These are phyloP conservation scores for Botrytis medusae DNA, from an alignment of 2,329 filamentous ascomycete genomes.

Conservation along the genomic window DNA sequence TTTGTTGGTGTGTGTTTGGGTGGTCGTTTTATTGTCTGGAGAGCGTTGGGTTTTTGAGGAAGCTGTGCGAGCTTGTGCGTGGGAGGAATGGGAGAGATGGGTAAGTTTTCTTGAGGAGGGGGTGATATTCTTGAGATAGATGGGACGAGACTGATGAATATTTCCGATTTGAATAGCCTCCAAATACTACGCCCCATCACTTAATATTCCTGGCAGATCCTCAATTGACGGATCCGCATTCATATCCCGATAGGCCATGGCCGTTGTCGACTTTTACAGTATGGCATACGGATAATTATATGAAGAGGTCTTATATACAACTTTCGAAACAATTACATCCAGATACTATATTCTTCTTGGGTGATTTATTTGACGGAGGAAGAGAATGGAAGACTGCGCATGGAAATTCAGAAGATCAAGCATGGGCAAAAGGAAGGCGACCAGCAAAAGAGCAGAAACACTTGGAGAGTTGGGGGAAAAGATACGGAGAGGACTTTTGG, in stretches of 20 bases:
- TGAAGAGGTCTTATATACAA: conserved; percentile 76
- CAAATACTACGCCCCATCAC: conserved; percentile 74
- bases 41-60: conserved; percentile 76
- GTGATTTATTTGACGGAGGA: conserved; percentile 93
- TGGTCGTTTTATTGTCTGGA: conserved; percentile 77
- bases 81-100: conserved; percentile 92
- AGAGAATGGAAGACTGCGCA: conserved; percentile 83
- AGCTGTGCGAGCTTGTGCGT: conserved; percentile 70
- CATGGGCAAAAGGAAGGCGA: conserved; percentile 54
- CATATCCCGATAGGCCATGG: conserved; percentile 70
- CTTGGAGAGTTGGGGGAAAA: conserved; percentile 66
- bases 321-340: conserved; percentile 76
- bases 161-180: conserved; percentile 55
- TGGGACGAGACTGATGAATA: conserved; percentile 29
- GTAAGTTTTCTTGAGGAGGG: conserved; percentile 50
- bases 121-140: neutral
- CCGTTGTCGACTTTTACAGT: conserved; percentile 66
- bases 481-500: conserved; percentile 84
- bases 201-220: conserved; percentile 69
- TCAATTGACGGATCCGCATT: conserved; percentile 73
- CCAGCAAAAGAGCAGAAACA: conserved; percentile 53
- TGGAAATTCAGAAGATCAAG: conserved; percentile 58
- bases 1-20: conserved; percentile 70
- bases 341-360: conserved; percentile 86
- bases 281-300: conserved; percentile 83